A percentile compares a stretch with the other conserved stretches of the same genome.
phyloP scores from a whole-genome alignment of 495 filamentous ascomycete genomes.

The Tuber brumale region DNA sequence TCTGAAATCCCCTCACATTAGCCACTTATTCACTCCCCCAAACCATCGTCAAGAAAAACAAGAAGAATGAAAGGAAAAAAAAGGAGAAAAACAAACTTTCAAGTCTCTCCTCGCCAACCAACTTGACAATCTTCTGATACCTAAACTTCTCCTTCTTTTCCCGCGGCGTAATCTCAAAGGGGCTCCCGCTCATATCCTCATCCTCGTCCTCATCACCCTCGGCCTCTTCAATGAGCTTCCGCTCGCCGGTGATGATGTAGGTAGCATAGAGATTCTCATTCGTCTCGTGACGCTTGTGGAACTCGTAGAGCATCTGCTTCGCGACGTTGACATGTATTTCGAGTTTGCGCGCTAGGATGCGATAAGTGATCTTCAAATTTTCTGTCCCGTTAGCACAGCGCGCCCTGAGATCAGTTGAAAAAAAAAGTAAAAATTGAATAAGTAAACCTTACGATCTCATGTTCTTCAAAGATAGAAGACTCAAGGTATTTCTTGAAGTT shows the following conservation, averaged over 20 bases:
- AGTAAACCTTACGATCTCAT: slow-evolving; percentile 55
- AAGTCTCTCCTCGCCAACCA: slow-evolving; percentile 74
- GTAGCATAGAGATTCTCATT: slow-evolving; percentile 68
- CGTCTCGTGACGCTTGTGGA: slow-evolving; percentile 73
- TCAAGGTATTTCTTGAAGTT: slow-evolving; percentile 67
- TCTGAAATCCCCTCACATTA: slow-evolving; percentile 42
- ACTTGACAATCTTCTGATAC: slow-evolving; percentile 55
- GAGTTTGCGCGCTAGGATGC: slow-evolving; percentile 67
- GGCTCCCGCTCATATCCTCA: slow-evolving; percentile 66
- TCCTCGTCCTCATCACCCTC: slow-evolving; percentile 56
- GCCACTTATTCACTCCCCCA: slow-evolving; percentile 19
- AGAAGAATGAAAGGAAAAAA: neutral
- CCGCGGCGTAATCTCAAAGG: slow-evolving; percentile 54
- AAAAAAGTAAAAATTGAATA: neutral
- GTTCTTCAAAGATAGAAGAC: slow-evolving; percentile 68
- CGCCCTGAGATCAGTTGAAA: neutral
- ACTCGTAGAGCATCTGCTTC: slow-evolving; percentile 89
- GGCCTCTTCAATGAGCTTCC: slow-evolving; percentile 42
- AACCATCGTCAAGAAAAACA: neutral
- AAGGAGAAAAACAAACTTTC: slow-evolving; percentile 51
- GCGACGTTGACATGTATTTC: slow-evolving; percentile 75
- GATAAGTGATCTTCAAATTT: slow-evolving; percentile 67
- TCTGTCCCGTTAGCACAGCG: slow-evolving; percentile 9
- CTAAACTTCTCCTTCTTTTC: slow-evolving; percentile 47
- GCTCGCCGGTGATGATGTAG: slow-evolving; percentile 70